Evolutionary conservation across 208 protist species (phyloP).

Genomic region (Naegleria gruberi): DNA sequence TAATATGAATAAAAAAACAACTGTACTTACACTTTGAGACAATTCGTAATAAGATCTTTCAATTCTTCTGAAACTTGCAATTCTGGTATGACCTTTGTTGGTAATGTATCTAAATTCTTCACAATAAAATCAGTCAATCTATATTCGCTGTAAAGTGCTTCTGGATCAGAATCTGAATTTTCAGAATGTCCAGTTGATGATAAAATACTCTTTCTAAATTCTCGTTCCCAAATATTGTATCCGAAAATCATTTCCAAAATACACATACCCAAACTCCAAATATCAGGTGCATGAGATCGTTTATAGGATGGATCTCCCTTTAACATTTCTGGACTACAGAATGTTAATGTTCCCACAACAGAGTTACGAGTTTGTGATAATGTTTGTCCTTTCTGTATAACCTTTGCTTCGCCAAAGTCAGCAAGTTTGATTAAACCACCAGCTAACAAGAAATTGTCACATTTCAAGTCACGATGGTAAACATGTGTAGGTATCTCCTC

Average conservation of each 20-base stretch:
- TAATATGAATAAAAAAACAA: background rate
- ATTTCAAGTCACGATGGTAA: constrained; percentile 60
- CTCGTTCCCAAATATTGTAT: background rate
- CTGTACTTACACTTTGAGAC: background rate
- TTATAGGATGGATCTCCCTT: background rate
- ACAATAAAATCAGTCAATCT: background rate
- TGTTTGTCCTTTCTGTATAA: background rate
- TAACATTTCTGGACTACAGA: background rate
- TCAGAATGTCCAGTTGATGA: background rate
- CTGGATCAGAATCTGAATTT: background rate
- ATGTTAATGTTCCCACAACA: background rate
- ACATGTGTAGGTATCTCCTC: background rate
- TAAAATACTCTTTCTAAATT: background rate
- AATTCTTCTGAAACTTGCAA: background rate
- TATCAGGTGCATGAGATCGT: background rate
- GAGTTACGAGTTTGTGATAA: background rate
- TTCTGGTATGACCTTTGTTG: background rate
- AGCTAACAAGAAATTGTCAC: constrained; percentile 67
- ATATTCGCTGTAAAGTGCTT: background rate
- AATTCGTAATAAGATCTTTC: background rate
- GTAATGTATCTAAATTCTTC: background rate
- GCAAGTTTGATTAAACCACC: constrained; percentile 52
- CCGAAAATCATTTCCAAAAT: background rate
- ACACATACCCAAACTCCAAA: background rate
- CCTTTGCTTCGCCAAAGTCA: constrained; percentile 26